phyloP scores from a whole-genome alignment of 2,329 filamentous ascomycete species.

The Alternaria incomplexa region DNA sequence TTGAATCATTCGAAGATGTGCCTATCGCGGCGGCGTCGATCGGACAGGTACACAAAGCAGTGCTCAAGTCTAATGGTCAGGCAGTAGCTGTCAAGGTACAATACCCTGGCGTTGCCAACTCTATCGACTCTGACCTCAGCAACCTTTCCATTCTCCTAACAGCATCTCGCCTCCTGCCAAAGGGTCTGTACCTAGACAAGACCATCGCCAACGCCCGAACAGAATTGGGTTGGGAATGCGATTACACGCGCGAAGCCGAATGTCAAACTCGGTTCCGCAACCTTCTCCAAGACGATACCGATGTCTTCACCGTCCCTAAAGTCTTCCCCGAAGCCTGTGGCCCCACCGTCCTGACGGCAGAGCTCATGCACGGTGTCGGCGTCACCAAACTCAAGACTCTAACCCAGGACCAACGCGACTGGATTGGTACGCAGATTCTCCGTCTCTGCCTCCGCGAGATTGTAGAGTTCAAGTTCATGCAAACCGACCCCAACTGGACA shows the following conservation, averaged over 20 bases:
- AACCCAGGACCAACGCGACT: conserved; percentile 84
- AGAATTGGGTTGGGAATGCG: conserved; percentile 96
- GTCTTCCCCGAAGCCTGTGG: conserved; percentile 82
- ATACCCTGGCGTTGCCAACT: conserved; percentile 93
- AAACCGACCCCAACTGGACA: conserved; percentile 99
- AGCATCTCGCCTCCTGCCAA: conserved; percentile 86
- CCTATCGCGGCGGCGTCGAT: conserved; percentile 97
- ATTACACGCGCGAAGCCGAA: conserved; percentile 87
- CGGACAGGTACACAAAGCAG: conserved; percentile 90
- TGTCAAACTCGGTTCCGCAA: conserved; percentile 77
- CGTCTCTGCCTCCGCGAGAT: conserved; percentile 92
- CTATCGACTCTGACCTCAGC: conserved; percentile 94
- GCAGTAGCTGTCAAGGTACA: conserved; percentile 95
- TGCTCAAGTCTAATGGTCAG: conserved; percentile 74
- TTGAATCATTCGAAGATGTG: conserved; percentile 82
- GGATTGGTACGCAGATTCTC: conserved; percentile 94
- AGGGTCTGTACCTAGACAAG: conserved; percentile 92
- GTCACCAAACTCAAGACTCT: conserved; percentile 82
- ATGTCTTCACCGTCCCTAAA: conserved; percentile 79
- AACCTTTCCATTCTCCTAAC: conserved; percentile 91
- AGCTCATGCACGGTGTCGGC: conserved; percentile 83
- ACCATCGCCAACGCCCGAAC: conserved; percentile 94
- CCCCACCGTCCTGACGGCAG: conserved; percentile 88
- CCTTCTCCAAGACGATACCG: conserved; percentile 75
- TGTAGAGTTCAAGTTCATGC: conserved; percentile 95